Evolutionary conservation across 768 basidiomycete species (phyloP).

Genomic region (Mycena filopes): DNA sequence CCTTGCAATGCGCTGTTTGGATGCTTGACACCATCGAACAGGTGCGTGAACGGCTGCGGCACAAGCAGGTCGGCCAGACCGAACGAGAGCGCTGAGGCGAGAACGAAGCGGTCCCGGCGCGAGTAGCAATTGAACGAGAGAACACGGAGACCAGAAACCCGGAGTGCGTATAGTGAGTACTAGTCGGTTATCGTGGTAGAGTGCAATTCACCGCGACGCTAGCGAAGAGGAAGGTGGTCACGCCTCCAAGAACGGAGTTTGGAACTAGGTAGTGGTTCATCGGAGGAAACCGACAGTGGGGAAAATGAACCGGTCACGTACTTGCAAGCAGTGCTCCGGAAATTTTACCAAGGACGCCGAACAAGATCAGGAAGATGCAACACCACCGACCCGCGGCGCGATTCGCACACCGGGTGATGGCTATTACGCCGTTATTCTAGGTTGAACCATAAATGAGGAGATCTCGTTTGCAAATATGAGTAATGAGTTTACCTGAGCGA

Average conservation of each 20-base stretch:
- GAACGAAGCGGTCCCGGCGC: slow-evolving; percentile 74
- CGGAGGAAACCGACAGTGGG: slow-evolving; percentile 83
- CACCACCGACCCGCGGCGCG: slow-evolving; percentile 83
- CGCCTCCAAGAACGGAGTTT: slow-evolving; percentile 83
- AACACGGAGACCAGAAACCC: slow-evolving; percentile 53
- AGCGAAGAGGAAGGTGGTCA: slow-evolving; percentile 89
- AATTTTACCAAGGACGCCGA: slow-evolving; percentile 79
- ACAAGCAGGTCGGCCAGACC: slow-evolving; percentile 80
- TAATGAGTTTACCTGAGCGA: slow-evolving; percentile 48
- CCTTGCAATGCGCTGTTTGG: slow-evolving; percentile 69
- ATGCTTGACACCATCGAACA: slow-evolving; percentile 71
- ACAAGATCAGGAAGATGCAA: slow-evolving; percentile 81
- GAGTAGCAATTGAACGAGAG: slow-evolving; percentile 68
- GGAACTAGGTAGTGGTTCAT: slow-evolving; percentile 58
- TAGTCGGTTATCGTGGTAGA: too few species aligned
- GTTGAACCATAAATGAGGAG: slow-evolving; percentile 49
- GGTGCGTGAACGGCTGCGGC: slow-evolving; percentile 69
- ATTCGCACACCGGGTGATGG: slow-evolving; percentile 87
- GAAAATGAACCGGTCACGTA: slow-evolving; percentile 3
- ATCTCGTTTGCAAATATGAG: background rate
- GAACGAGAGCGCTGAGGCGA: slow-evolving; percentile 74
- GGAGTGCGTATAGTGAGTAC: too few species aligned
- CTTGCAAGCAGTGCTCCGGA: slow-evolving; percentile 85
- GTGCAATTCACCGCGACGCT: slow-evolving; percentile 65
- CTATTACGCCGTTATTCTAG: slow-evolving; percentile 85